These are phyloP conservation scores for Penicillium polonicum DNA, from an alignment of 2,329 filamentous ascomycete genomes.

Conservation along the genomic window DNA sequence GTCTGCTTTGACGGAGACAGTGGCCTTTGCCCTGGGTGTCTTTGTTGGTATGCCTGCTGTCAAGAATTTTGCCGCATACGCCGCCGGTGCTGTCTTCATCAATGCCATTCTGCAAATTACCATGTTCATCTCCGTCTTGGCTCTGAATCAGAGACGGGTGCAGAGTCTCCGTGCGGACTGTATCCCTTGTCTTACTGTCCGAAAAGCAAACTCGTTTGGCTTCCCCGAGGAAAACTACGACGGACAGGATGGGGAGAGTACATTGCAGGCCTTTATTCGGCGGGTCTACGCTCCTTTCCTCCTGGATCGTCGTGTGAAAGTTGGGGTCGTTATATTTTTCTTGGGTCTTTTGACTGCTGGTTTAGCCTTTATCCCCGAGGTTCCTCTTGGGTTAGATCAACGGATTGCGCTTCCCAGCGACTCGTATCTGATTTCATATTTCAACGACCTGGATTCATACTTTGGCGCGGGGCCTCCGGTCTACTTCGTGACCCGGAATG, in stretches of 20 bases:
- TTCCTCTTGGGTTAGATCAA: constrained; percentile 88
- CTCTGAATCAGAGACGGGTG: constrained; percentile 86
- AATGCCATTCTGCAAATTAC: constrained; percentile 97
- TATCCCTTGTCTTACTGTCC: constrained; percentile 82
- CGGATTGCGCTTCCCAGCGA: constrained; percentile 89
- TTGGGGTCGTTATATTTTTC: constrained; percentile 74
- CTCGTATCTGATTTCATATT: constrained; percentile 93
- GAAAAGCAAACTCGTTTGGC: constrained; percentile 65
- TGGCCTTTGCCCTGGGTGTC: constrained; percentile 86
- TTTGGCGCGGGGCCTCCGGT: constrained; percentile 89
- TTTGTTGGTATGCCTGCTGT: constrained; percentile 98
- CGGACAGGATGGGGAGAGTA: constrained; percentile 73
- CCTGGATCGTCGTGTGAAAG: constrained; percentile 76
- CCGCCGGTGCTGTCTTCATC: constrained; percentile 92
- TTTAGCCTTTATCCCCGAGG: constrained; percentile 77
- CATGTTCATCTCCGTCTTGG: constrained; percentile 90
- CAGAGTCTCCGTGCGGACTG: constrained; percentile 88
- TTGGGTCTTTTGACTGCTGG: constrained; percentile 83
- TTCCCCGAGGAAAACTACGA: constrained; percentile 68
- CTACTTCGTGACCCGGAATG: constrained; percentile 84
- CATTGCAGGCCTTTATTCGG: constrained; percentile 82
- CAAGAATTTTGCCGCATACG: constrained; percentile 94
- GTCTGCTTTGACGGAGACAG: constrained; percentile 90
- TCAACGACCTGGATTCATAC: constrained; percentile 92
- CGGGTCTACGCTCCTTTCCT: constrained; percentile 82